Evolutionary conservation across 2,329 filamentous ascomycete species (phyloP).

Genomic region (Incumbomyces delicatus): DNA sequence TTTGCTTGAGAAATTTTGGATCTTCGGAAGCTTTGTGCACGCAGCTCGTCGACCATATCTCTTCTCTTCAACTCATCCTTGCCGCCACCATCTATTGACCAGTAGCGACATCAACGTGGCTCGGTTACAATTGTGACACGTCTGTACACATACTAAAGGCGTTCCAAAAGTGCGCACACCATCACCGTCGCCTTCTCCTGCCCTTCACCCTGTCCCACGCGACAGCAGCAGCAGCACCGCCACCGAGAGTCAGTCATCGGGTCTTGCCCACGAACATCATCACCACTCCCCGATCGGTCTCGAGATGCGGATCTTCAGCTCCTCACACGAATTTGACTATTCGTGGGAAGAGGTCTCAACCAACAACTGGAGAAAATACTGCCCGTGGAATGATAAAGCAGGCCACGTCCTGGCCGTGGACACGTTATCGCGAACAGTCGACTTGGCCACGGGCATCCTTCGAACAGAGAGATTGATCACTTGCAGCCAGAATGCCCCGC

Average conservation of each 20-base stretch:
- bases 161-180: no score
- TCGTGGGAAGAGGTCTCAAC: constrained; percentile 97
- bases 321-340: constrained; percentile 84
- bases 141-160: no score
- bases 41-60: not conserved
- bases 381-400: constrained; percentile 97
- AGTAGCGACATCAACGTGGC: no score
- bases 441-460: constrained; percentile 56
- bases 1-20: no score
- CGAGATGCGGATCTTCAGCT: constrained; percentile 91
- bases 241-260: no score
- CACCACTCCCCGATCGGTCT: not conserved
- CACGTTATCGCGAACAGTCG: constrained; percentile 65
- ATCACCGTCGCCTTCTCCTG: no score
- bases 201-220: not conserved
- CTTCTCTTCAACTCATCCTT: no score
- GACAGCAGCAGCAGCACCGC: not conserved
- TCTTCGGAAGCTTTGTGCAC: not conserved
- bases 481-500: constrained; percentile 38
- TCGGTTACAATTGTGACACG: no score
- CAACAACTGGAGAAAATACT: constrained; percentile 98
- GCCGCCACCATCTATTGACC: no score
- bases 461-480: constrained; percentile 59
- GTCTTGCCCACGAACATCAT: no score
- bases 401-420: constrained; percentile 94